phyloP scores from a whole-genome alignment of 306 rosid species.

The Quercus variabilis region DNA sequence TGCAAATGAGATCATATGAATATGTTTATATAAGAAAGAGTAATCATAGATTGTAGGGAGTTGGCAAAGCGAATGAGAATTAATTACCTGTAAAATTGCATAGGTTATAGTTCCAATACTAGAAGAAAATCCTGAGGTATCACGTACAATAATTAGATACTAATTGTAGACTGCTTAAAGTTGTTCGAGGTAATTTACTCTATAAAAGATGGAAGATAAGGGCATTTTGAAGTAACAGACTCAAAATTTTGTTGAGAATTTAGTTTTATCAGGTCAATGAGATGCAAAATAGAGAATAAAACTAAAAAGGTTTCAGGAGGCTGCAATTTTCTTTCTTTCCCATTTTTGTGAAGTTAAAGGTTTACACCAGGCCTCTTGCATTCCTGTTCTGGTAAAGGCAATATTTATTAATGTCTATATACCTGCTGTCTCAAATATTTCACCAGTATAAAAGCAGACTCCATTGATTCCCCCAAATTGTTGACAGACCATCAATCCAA shows the following conservation, averaged over 20 bases:
- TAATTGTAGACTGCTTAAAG: constrained; percentile 9
- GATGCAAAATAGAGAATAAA: neutral
- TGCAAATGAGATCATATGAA: constrained; percentile 23
- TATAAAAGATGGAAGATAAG: neutral
- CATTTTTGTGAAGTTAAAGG: neutral
- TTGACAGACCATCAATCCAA: constrained; percentile 89
- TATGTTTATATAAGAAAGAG: neutral
- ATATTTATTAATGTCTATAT: neutral
- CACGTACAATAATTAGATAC: neutral
- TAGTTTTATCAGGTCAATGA: neutral
- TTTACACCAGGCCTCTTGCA: neutral
- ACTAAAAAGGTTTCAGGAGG: neutral
- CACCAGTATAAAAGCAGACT: constrained; percentile 65
- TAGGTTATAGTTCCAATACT: constrained; percentile 52
- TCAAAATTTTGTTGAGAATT: neutral
- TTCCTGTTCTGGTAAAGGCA: neutral
- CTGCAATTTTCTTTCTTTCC: neutral
- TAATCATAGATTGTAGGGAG: neutral
- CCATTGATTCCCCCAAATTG: constrained; percentile 94
- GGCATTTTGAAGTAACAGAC: neutral
- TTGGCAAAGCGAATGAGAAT: constrained; percentile 3
- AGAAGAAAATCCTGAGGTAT: constrained; percentile 62
- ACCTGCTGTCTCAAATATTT: constrained; percentile 87
- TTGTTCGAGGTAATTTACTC: neutral
- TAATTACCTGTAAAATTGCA: constrained; percentile 71